Conservation (phyloP, 169 alveolate genomes). For the Plasmodium vivax region DNA sequence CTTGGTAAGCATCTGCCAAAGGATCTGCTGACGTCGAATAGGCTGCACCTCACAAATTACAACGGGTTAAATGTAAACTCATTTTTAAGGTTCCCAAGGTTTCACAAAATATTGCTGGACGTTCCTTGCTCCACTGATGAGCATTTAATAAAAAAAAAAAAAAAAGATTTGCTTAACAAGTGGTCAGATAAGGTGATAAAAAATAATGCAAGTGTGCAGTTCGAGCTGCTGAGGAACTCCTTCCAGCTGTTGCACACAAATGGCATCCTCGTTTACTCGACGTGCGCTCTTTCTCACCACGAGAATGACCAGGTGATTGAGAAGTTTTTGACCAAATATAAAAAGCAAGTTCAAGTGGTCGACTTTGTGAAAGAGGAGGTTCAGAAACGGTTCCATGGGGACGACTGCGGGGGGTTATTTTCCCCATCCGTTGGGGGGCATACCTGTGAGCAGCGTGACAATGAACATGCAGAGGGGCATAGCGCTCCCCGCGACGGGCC, state of each 20-base stretch:
- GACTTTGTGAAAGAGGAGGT: conserved; percentile 30
- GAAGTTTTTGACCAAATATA: background rate
- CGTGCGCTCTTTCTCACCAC: conserved; percentile 82
- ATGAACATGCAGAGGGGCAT: background rate
- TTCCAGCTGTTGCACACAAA: conserved; percentile 75
- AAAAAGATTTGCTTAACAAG: conserved; percentile 4
- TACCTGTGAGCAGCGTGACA: background rate
- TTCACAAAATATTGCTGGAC: conserved; percentile 82
- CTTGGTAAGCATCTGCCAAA: conserved; percentile 76
- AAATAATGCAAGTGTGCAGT: conserved; percentile 80
- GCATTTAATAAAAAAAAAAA: conserved; percentile 68
- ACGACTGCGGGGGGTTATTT: background rate
- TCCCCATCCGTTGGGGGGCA: background rate
- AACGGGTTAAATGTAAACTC: conserved; percentile 76
- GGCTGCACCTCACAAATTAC: conserved; percentile 75
- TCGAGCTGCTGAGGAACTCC: conserved; percentile 76
- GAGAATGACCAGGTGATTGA: conserved; percentile 82
- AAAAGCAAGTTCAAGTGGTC: conserved; percentile 12
- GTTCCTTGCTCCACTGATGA: conserved; percentile 87
- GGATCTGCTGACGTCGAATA: conserved; percentile 68
- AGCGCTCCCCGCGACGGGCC: background rate
- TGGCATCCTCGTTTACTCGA: conserved; percentile 83
- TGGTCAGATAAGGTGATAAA: conserved; percentile 82
- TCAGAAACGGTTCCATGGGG: background rate
- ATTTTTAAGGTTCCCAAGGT: conserved; percentile 76